phyloP scores from a whole-genome alignment of 140 eudicot species.

The Bidens hawaiensis region DNA sequence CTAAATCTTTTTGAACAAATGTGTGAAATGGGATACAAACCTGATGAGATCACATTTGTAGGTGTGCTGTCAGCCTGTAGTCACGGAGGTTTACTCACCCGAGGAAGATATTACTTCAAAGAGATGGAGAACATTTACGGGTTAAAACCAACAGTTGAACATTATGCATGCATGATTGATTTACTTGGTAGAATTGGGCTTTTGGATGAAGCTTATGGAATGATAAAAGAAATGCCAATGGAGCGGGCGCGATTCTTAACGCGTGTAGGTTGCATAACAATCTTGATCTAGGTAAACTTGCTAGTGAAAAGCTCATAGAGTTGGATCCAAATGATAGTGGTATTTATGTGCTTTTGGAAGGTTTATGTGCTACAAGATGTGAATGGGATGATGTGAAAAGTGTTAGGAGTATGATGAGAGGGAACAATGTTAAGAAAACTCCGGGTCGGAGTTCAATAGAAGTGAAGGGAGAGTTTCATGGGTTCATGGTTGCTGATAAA shows the following conservation, averaged over 20 bases:
- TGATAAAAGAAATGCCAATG: slow-evolving; percentile 50
- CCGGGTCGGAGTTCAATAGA: slow-evolving; percentile 52
- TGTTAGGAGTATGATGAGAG: slow-evolving; percentile 45
- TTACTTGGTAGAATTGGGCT: slow-evolving; percentile 69
- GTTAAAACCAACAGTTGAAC: slow-evolving; percentile 46
- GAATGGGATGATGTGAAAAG: slow-evolving; percentile 47
- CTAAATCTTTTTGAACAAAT: slow-evolving; percentile 52
- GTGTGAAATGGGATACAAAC: slow-evolving; percentile 31
- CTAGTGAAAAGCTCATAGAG: slow-evolving; percentile 37
- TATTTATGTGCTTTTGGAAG: slow-evolving; percentile 50
- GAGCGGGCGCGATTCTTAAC: slow-evolving; percentile 60
- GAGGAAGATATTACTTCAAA: slow-evolving; percentile 44
- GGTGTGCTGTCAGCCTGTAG: slow-evolving; percentile 78
- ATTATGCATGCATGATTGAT: slow-evolving; percentile 60
- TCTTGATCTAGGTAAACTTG: slow-evolving; percentile 52
- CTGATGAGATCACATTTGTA: slow-evolving; percentile 59
- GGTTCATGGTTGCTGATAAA: slow-evolving; percentile 41
- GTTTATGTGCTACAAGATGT: slow-evolving; percentile 41
- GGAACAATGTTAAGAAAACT: slow-evolving; percentile 37
- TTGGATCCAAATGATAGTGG: slow-evolving; percentile 51
- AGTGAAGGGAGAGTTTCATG: slow-evolving; percentile 35
- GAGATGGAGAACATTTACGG: slow-evolving; percentile 40
- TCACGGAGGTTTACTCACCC: slow-evolving; percentile 54
- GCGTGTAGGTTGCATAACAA: slow-evolving; percentile 54
- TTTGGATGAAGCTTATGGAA: slow-evolving; percentile 44